Base-by-base conservation (phyloP, 257 asterid genomes). In the Perilla frutescens region DNA sequence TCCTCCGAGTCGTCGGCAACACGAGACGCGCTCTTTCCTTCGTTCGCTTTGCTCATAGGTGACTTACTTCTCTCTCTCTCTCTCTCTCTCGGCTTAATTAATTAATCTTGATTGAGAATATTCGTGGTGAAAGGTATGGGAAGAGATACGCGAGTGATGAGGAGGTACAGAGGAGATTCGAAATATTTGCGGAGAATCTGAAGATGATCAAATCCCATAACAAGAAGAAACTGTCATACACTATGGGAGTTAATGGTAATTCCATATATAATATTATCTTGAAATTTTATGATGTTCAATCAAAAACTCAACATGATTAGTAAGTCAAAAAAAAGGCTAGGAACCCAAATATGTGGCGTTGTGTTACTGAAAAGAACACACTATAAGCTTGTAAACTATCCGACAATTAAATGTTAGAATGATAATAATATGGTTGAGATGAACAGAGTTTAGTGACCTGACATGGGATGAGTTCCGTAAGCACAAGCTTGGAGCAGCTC, bases 401-500 rank as follows among this genome's bases (percentile, higher is more conserved):
- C 0, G 26, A 20, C 26, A 20, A 20, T 20, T 20, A 20, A 20
- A 20, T 20, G 26, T 20, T 20, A 20, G 26, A 20, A 20, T 20
- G 26, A 20, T 20, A n/a, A n/a, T 73, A 12, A 12, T 37, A 2
- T 62, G 37, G 13, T 49, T 6, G 4, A 45, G 54, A 60, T 71
- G 78, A 70, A 77, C 88, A 94, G 97, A 79, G 83, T 95, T 90
- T 81, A 51, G 96, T 75, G 99, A 95, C 76, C 20, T 92, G 95
- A 90, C 97, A 12, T 95, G 99, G 99, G 94, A 90, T 0, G 99
- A 95, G 84, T 95, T 95, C 87, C 88, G 78, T 5, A 83, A 61
- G 68, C 88, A 90, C 41, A 82, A 68, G 71, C 62, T 95, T 76
- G 99, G 99, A 73, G 99, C 97, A 56, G 88, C 99, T 79, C 98